A percentile compares a stretch with the other conserved stretches of the same genome.
Conservation (phyloP, 2,329 filamentous ascomycete genomes). For the Colletotrichum eleusines region DNA sequence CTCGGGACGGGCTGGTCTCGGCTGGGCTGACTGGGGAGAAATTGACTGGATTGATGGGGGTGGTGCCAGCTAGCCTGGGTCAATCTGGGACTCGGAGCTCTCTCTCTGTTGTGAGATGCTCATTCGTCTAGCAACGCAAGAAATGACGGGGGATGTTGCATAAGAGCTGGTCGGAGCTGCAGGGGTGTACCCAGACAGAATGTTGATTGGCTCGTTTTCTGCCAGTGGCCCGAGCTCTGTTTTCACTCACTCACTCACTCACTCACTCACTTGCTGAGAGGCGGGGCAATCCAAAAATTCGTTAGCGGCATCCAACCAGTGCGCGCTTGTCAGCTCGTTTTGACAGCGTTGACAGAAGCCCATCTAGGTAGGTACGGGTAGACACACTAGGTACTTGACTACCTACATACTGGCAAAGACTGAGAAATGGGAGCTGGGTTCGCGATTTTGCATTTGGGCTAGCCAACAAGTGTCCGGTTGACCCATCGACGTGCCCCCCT, state of each 20-base stretch:
- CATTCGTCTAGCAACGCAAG: constrained; percentile 29
- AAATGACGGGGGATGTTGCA: constrained; percentile 33
- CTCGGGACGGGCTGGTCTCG: constrained; percentile 30
- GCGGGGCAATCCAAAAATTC: not conserved
- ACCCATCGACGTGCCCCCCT: not conserved
- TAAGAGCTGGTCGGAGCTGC: constrained; percentile 37
- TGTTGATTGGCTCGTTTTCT: constrained; percentile 15
- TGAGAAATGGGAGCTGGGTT: not conserved
- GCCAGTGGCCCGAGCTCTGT: constrained; percentile 32
- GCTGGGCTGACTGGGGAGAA: constrained; percentile 16
- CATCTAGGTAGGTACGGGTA: too few species aligned
- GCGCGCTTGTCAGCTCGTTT: constrained; percentile 30
- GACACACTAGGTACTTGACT: too few species aligned
- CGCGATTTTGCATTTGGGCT: not conserved
- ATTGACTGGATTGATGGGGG: constrained; percentile 41
- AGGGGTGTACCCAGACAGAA: constrained; percentile 21
- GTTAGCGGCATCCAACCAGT: constrained; percentile 26
- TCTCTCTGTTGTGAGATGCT: constrained; percentile 28
- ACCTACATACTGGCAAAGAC: not conserved
- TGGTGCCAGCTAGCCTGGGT: constrained; percentile 23
- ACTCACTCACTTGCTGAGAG: constrained; percentile 2
- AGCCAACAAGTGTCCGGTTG: constrained; percentile 19
- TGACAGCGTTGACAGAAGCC: constrained; percentile 18
- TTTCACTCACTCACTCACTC: too few species aligned
- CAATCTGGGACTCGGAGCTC: constrained; percentile 29